Evolutionary conservation across 2,329 filamentous ascomycete genomes (phyloP), one percentile per base, ranked within the genome.

Genomic region (Colletotrichum sp.): DNA sequence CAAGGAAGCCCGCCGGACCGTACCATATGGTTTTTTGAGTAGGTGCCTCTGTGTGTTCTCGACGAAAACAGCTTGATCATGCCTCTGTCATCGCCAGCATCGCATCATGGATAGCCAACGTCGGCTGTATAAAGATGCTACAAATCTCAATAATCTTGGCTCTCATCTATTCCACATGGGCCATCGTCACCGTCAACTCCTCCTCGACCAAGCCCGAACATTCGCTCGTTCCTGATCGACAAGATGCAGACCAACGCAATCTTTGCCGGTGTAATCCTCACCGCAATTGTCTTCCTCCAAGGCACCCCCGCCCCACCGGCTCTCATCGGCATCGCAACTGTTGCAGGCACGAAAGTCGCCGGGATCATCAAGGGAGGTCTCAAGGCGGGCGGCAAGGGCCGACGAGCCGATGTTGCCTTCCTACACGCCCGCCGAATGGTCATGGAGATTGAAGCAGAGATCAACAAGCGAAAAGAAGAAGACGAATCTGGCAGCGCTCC

Each of bases 71-170:
- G 10, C 16, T 52, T 22, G n/a, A 13, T 52, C 1, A 13, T 52
- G n/a, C 10, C 44, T 22, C 44, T 22, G 6, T 52, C 9, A 8
- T n/a, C 6, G 44, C 10, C 2, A 52, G 10, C n/a, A 13, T 52
- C 10, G 2, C 6, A 12, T 22, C 10, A 13, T 22, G 10, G 44
- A 13, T 22, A 13, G 4, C 10, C n/a, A 13, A 22, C 10, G 0
- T 52, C 10, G n/a, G 10, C 10, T 22, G 44, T 22, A 52, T 52
- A 52, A 52, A 3, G 44, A 6, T 13, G n/a, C 10, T 4, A 13
- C n/a, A 12, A 22, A 22, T 52, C n/a, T 18, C 44, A 3, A 52
- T 52, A 8, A 22, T 52, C 44, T 52, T 52, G 44, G n/a, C 44
- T 52, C 44, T 13, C 44, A 22, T 5, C n/a, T 22, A 52, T 1